Base-by-base conservation (phyloP, 139 green algal genomes). In the Chlamydomonas sp. region DNA sequence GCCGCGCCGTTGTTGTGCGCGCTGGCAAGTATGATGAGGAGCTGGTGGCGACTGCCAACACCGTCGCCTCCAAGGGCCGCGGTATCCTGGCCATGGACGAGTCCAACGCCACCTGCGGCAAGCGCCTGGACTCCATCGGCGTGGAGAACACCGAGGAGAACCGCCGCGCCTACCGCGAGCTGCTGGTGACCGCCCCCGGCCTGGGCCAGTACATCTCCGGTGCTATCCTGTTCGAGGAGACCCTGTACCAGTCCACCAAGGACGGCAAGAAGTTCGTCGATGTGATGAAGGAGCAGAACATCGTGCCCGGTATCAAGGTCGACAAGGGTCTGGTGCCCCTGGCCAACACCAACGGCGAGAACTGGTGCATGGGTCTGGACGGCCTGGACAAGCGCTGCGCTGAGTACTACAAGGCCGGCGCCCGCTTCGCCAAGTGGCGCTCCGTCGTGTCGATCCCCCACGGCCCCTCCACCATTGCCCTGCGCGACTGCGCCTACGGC, bases 141-240 rank as follows among this genome's bases (percentile, higher is more conserved):
- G 93, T 99, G 71, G 97, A 99, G 92, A 99, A 99, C 97, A 99
- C 97, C 78, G 98, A 99, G 96, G 95, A 97, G 84, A 99, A 99
- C 97, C 95, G 98, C 79, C 97, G 96, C 84, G 92, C 93, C 9
- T 99, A 99, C 97, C 96, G 98, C 83, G 96, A 99, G 94, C 95
- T 99, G 83, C 96, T 99, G 84, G 85, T 98, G 68, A 95, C 95
- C 91, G 96, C 98, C 84, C 97, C 97, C 87, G 96, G 96, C 87
- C 94, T 99, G 76, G 95, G 96, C 89, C 63, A 98, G 94, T 98
- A 97, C 94, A 98, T 98, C 90, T 97, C 95, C 49, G 96, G 94
- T 80, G 96, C 96, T 77, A 99, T 99, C 92, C 89, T 99, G 89
- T 99, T 99, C 94, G 98, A 99, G 96, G 98, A 99, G 96, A 99